A percentile compares a stretch with the other conserved stretches of the same genome.
phyloP scores from a whole-genome alignment of 768 basidiomycete genomes.

The Xerocomellus chrysenteron region DNA sequence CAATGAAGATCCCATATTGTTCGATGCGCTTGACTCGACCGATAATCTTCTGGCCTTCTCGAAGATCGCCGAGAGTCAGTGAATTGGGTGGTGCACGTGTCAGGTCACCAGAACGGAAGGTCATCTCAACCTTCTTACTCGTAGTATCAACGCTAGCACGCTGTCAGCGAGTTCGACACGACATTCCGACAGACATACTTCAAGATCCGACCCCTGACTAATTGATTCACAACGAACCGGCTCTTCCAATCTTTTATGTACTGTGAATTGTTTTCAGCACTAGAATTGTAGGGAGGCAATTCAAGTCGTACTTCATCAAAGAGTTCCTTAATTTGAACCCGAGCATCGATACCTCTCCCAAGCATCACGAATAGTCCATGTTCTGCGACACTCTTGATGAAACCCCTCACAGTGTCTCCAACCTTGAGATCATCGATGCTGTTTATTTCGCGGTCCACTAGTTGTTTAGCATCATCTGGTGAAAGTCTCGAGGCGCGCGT shows the following conservation, averaged over 20 bases:
- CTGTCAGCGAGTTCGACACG: conserved; percentile 6
- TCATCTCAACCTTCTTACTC: conserved; percentile 85
- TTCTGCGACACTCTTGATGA: conserved; percentile 83
- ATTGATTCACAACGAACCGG: conserved; percentile 72
- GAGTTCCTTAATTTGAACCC: conserved; percentile 90
- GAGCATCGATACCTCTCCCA: conserved; percentile 80
- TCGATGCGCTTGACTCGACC: conserved; percentile 81
- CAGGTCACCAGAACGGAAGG: conserved; percentile 70
- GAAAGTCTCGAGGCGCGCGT: conserved; percentile 71
- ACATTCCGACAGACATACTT: conserved; percentile 44
- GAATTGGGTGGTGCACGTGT: conserved; percentile 37
- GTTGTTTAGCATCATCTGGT: conserved; percentile 44
- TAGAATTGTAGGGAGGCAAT: not conserved
- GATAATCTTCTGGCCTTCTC: conserved; percentile 76
- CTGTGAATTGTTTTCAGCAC: conserved; percentile 39
- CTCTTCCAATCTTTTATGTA: conserved; percentile 96
- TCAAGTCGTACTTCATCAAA: conserved; percentile 68
- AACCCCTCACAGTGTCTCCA: conserved; percentile 80
- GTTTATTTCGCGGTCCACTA: conserved; percentile 71
- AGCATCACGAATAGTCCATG: conserved; percentile 89
- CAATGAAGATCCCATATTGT: conserved; percentile 90
- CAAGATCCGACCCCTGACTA: conserved; percentile 84
- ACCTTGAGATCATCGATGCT: conserved; percentile 59
- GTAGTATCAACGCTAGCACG: conserved; percentile 62
- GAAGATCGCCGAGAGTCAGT: conserved; percentile 54